phyloP scores from a whole-genome alignment of 345 rosid genomes.

The Salix dunnii region DNA sequence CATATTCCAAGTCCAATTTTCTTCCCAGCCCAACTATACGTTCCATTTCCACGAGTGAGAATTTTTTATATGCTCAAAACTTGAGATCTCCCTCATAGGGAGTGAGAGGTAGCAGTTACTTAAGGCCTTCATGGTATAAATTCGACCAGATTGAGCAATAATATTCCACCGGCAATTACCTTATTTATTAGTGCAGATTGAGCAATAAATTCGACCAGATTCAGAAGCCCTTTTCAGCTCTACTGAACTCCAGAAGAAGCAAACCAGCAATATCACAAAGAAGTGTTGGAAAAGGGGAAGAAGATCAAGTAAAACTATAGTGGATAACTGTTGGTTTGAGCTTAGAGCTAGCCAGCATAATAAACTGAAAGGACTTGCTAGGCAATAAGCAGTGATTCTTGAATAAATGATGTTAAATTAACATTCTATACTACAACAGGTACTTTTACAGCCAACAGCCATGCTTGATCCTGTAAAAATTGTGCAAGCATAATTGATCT shows the following conservation, averaged over 20 bases:
- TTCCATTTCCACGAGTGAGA: too few species aligned
- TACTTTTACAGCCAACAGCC: constrained; percentile 33
- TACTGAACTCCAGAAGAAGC: not conserved
- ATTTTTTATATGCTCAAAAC: too few species aligned
- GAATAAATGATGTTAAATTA: constrained; percentile 12
- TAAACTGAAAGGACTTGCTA: not conserved
- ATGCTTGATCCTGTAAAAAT: constrained; percentile 48
- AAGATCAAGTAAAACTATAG: not conserved
- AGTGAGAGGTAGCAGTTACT: not conserved
- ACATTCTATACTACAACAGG: constrained; percentile 34
- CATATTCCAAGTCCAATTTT: not conserved
- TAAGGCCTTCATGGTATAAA: not conserved
- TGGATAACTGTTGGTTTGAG: not conserved
- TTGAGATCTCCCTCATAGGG: not conserved
- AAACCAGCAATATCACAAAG: not conserved
- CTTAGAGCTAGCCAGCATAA: constrained; percentile 13
- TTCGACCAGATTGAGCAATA: not conserved
- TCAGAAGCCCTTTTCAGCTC: not conserved
- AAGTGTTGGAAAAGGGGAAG: not conserved
- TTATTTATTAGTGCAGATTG: not conserved
- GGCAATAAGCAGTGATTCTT: constrained; percentile 9
- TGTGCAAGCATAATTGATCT: constrained; percentile 34
- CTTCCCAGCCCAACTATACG: not conserved
- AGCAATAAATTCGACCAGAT: not conserved
- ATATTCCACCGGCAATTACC: too few species aligned